Percentiles rank a stretch among this genome's conserved stretches.
These are phyloP conservation scores for Neonectria sp. DNA, from an alignment of 2,329 filamentous ascomycete genomes.

Conservation along the genomic window DNA sequence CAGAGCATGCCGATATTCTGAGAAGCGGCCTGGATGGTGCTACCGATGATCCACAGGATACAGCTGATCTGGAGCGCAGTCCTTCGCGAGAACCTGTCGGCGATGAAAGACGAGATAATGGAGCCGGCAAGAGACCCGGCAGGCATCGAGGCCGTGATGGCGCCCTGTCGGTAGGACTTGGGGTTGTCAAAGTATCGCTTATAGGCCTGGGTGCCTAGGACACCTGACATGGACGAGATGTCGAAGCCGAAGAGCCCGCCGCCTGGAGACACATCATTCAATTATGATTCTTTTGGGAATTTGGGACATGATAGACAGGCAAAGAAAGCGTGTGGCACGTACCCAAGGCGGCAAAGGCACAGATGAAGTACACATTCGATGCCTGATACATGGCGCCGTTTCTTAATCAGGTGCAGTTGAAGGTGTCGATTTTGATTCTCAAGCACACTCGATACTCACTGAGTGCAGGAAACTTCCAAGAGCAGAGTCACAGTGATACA, in stretches of 20 bases:
- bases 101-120: slow-evolving; percentile 65
- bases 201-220: slow-evolving; percentile 78
- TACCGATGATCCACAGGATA: slow-evolving; percentile 66
- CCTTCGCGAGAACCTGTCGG: slow-evolving; percentile 66
- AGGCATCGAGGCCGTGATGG: slow-evolving; percentile 82
- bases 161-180: slow-evolving; percentile 72
- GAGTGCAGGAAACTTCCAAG: slow-evolving; percentile 1
- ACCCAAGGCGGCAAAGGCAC: slow-evolving; percentile 74
- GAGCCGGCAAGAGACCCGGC: slow-evolving; percentile 78
- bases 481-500: slow-evolving; percentile 6
- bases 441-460: not conserved
- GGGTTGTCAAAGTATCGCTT: slow-evolving; percentile 80
- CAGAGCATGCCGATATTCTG: slow-evolving; percentile 81
- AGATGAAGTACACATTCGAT: slow-evolving; percentile 72
- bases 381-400: slow-evolving; percentile 57
- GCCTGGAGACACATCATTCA: slow-evolving; percentile 58
- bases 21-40: slow-evolving; percentile 71
- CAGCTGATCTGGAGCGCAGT: slow-evolving; percentile 65
- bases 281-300: not conserved
- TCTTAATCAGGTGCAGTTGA: not conserved
- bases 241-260: slow-evolving; percentile 85
- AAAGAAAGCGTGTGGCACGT: slow-evolving; percentile 38
- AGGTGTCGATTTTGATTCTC: not conserved
- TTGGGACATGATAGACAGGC: not conserved
- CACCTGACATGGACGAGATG: slow-evolving; percentile 81